Conservation (phyloP, 139 green algal genomes). For the Chlorella sp. region DNA sequence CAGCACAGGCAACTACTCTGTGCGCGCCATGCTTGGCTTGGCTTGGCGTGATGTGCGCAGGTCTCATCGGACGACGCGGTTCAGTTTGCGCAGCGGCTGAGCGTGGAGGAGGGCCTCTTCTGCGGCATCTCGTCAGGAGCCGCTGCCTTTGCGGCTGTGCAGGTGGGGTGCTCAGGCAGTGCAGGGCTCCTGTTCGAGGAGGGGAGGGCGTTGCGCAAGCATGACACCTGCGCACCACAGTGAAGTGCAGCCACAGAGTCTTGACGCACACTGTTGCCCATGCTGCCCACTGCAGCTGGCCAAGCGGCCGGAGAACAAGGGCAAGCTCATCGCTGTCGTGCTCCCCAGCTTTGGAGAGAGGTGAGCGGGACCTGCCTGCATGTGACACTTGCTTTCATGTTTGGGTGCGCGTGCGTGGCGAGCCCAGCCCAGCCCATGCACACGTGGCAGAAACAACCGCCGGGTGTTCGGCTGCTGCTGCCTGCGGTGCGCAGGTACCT, state of each 20-base stretch:
- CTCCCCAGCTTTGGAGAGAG: conserved; percentile 61
- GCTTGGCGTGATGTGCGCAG: too few species aligned
- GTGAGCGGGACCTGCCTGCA: background rate
- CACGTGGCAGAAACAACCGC: background rate
- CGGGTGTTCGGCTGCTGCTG: background rate
- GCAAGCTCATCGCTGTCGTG: conserved; percentile 66
- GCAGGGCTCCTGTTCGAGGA: too few species aligned
- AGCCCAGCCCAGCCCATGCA: background rate
- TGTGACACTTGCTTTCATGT: background rate
- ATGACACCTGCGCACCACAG: background rate
- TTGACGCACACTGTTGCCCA: background rate
- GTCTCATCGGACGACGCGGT: conserved; percentile 78
- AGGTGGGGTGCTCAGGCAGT: conserved; percentile 32
- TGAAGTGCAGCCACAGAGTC: background rate
- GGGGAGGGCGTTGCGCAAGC: too few species aligned
- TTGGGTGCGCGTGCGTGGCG: background rate
- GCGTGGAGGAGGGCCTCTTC: conserved; percentile 87
- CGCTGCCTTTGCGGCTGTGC: conserved; percentile 68
- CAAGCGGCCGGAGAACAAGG: conserved; percentile 56
- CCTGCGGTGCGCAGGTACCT: conserved; percentile 51
- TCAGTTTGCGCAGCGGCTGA: conserved; percentile 76
- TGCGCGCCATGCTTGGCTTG: too few species aligned
- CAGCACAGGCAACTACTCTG: too few species aligned
- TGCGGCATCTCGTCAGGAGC: conserved; percentile 88
- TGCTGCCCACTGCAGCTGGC: background rate